phyloP scores from a whole-genome alignment of 345 rosid genomes.

The Syzygium jambos region DNA sequence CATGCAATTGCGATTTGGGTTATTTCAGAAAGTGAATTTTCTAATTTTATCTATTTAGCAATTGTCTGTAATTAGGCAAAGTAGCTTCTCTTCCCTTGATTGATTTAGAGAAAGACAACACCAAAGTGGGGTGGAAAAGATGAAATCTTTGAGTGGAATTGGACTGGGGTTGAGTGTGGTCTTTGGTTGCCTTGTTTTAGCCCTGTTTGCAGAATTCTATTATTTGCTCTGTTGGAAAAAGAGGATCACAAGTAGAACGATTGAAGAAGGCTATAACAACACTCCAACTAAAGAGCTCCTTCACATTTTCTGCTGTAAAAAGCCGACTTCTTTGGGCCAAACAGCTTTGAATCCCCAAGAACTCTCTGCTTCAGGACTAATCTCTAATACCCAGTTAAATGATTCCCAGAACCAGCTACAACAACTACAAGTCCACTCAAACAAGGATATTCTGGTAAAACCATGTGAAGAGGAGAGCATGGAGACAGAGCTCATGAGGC shows the following conservation, averaged over 20 bases:
- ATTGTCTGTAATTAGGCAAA: neutral
- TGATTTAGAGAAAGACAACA: neutral
- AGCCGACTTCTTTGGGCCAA: constrained; percentile 29
- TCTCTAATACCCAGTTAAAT: constrained; percentile 1
- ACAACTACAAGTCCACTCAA: neutral
- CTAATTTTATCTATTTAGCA: neutral
- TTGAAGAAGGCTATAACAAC: constrained; percentile 52
- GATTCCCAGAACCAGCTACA: constrained; percentile 20
- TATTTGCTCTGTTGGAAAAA: constrained; percentile 93
- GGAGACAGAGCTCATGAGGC: constrained; percentile 51
- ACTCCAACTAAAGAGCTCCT: constrained; percentile 65
- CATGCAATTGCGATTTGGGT: neutral
- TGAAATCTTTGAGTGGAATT: constrained; percentile 87
- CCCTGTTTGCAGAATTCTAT: constrained; percentile 79
- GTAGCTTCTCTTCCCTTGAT: neutral
- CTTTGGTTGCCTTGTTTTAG: constrained; percentile 73
- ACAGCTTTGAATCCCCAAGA: constrained; percentile 33
- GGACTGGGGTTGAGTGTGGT: constrained; percentile 91
- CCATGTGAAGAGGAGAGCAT: constrained; percentile 24
- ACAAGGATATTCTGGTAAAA: constrained; percentile 36
- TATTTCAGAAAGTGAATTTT: neutral
- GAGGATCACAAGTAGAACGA: constrained; percentile 34
- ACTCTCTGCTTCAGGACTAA: constrained; percentile 15
- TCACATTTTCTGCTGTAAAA: constrained; percentile 67
- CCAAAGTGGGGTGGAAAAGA: constrained; percentile 13